A percentile compares a stretch with the other conserved stretches of the same genome.
These are phyloP conservation scores for Penicillium hordei DNA, from an alignment of 2,329 filamentous ascomycete species.

Conservation along the genomic window DNA sequence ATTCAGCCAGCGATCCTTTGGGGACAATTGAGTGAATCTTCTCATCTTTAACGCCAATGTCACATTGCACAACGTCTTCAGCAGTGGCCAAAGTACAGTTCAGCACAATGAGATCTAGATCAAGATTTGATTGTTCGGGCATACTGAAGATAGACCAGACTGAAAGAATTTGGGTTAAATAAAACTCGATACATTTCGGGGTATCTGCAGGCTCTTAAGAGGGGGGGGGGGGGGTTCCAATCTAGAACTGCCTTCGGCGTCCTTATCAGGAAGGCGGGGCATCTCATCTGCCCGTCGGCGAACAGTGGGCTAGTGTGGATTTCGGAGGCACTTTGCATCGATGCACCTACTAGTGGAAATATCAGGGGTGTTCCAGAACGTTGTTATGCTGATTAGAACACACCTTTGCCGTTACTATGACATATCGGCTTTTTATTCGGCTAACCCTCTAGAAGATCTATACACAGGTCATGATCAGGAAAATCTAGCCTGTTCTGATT, in stretches of 20 bases:
- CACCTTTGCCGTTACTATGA: too few species aligned
- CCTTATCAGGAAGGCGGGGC: neutral
- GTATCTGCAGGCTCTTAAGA: neutral
- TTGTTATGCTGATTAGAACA: too few species aligned
- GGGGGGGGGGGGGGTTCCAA: neutral
- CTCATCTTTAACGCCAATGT: constrained; percentile 15
- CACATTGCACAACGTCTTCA: constrained; percentile 1
- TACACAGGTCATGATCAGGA: too few species aligned
- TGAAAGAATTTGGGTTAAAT: too few species aligned
- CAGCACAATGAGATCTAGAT: neutral
- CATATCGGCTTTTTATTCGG: too few species aligned
- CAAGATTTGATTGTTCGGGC: neutral
- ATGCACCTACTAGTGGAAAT: too few species aligned
- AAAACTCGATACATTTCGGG: neutral
- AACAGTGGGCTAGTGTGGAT: neutral
- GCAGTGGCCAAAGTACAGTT: neutral
- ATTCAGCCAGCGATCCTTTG: constrained; percentile 2
- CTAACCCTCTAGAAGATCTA: too few species aligned
- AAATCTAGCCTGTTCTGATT: too few species aligned
- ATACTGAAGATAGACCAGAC: neutral
- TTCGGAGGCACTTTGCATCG: neutral
- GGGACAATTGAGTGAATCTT: constrained; percentile 10
- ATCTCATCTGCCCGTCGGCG: neutral
- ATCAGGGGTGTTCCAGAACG: too few species aligned
- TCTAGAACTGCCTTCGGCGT: neutral